Percentiles rank a stretch among this genome's conserved stretches.
Conservation (phyloP, 495 filamentous ascomycete genomes). For the Talaromyces nanjingensis region DNA sequence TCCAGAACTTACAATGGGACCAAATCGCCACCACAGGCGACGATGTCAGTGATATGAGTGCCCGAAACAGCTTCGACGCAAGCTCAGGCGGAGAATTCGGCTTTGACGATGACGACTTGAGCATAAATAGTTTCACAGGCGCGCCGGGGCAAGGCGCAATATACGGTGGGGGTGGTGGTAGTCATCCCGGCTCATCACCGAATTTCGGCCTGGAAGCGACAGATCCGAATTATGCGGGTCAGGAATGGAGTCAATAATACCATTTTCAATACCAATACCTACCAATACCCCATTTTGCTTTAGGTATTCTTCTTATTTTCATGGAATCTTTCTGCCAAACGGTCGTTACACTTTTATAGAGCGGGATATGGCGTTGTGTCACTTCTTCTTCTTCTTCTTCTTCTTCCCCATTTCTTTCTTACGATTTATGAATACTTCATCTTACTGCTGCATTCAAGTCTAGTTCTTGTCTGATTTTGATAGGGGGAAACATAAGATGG, state of each 20-base stretch:
- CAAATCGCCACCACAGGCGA: slow-evolving; percentile 42
- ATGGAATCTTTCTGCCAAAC: slow-evolving; percentile 1
- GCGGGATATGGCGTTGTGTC: neutral
- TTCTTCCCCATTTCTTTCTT: neutral
- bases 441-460: neutral
- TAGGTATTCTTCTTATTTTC: slow-evolving; percentile 2
- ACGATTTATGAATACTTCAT: neutral
- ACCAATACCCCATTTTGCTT: neutral
- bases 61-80: slow-evolving; percentile 83
- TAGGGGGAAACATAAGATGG: neutral
- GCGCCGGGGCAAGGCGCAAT: slow-evolving; percentile 25
- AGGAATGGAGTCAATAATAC: slow-evolving; percentile 23
- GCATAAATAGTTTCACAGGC: slow-evolving; percentile 31
- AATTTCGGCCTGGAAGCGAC: slow-evolving; percentile 29
- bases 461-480: neutral
- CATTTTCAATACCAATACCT: neutral
- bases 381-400: neutral
- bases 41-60: slow-evolving; percentile 68
- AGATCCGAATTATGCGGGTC: slow-evolving; percentile 24
- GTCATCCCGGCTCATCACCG: slow-evolving; percentile 9
- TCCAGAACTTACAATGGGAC: slow-evolving; percentile 78
- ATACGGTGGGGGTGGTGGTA: slow-evolving; percentile 22
- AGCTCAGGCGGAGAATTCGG: slow-evolving; percentile 59
- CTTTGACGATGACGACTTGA: slow-evolving; percentile 44
- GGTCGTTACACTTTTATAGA: slow-evolving; percentile 8